Conservation (phyloP, 2,329 filamentous ascomycete species). For the Claviceps citrina region DNA sequence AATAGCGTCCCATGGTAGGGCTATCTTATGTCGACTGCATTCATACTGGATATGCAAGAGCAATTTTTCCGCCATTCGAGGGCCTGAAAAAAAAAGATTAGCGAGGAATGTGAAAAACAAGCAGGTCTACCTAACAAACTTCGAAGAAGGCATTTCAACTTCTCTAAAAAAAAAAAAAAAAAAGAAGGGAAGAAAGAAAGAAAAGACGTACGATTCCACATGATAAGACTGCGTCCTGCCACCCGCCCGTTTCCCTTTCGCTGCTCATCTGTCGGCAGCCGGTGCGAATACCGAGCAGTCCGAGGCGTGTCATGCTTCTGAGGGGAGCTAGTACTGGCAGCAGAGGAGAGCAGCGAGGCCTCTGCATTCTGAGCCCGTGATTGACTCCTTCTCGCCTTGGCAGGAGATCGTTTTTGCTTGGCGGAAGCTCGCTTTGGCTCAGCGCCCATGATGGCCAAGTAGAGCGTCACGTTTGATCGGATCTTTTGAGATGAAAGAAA, state of each 20-base stretch:
- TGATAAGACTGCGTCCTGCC: conserved; percentile 23
- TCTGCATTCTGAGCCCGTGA: conserved; percentile 6
- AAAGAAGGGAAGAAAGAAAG: neutral
- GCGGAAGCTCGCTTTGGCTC: conserved; percentile 6
- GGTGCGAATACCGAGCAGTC: conserved; percentile 12
- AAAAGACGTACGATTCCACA: conserved; percentile 26
- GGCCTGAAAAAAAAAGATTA: conserved; percentile 17
- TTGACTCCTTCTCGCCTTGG: conserved; percentile 5
- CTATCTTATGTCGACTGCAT: conserved; percentile 15
- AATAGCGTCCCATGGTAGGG: conserved; percentile 24
- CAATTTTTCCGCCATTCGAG: conserved; percentile 31
- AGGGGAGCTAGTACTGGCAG: conserved; percentile 1
- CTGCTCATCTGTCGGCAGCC: conserved; percentile 13
- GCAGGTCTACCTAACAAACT: neutral
- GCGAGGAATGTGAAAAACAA: neutral
- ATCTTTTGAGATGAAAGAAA: neutral
- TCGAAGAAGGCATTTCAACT: neutral
- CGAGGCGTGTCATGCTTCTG: conserved; percentile 6
- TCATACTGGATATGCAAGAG: conserved; percentile 27
- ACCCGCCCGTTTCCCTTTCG: conserved; percentile 15
- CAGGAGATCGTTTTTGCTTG: conserved; percentile 9
- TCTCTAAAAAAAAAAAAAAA: neutral
- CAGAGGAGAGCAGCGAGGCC: conserved; percentile 2
- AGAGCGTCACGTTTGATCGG: too few relatives aligned
- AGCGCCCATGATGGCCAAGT: conserved; percentile 5